Conservation (phyloP, 768 basidiomycete genomes). For the Tulasnella sp. region DNA sequence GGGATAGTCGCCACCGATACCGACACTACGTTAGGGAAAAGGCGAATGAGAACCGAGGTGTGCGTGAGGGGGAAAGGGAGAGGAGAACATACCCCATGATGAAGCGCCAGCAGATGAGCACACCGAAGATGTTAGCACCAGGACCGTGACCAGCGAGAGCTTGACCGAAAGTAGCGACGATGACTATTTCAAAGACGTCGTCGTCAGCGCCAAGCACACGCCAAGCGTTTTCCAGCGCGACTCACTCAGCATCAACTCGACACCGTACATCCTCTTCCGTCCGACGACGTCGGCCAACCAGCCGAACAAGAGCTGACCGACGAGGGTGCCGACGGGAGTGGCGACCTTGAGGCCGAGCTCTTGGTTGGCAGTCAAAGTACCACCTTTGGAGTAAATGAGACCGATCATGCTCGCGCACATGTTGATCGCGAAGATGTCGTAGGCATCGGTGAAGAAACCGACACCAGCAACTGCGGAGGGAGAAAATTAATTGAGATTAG, state of each 20-base stretch:
- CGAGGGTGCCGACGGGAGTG: conserved; percentile 68
- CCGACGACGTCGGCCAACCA: conserved; percentile 75
- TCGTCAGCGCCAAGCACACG: conserved; percentile 9
- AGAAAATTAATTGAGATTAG: conserved; percentile 16
- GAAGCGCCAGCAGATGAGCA: conserved; percentile 80
- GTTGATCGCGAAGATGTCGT: conserved; percentile 87
- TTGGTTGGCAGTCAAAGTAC: conserved; percentile 56
- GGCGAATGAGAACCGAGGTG: neutral
- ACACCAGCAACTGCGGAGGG: conserved; percentile 56
- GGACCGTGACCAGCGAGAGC: conserved; percentile 66
- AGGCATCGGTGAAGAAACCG: conserved; percentile 90
- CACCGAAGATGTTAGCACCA: conserved; percentile 69
- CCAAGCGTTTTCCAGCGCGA: neutral
- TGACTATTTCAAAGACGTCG: conserved; percentile 42
- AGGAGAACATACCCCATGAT: conserved; percentile 47
- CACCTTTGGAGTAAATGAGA: conserved; percentile 34
- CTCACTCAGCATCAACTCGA: conserved; percentile 66
- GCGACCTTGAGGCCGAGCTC: conserved; percentile 75
- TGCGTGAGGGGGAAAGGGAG: neutral
- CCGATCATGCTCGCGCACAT: conserved; percentile 48
- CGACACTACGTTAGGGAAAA: conserved; percentile 59
- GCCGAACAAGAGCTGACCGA: conserved; percentile 70
- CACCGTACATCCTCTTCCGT: conserved; percentile 50
- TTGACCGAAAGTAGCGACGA: conserved; percentile 73
- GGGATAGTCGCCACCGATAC: conserved; percentile 89